Percentiles rank a stretch among this genome's conserved stretches.
Evolutionary conservation across 345 rosid genomes (phyloP).

Genomic region (Gossypium turneri): DNA sequence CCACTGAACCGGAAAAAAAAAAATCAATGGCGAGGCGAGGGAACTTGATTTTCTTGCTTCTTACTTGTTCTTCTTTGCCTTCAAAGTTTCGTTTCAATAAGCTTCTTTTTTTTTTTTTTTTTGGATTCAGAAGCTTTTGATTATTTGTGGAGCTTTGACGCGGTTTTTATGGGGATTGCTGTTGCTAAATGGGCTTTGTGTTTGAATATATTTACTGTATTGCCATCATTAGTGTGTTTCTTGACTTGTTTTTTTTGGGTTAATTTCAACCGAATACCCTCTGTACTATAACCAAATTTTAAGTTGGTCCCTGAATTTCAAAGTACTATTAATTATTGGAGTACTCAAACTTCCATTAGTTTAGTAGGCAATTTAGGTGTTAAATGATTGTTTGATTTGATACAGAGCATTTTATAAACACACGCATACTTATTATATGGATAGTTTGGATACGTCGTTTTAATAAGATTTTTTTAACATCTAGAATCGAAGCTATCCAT

Average conservation of each 20-base stretch:
- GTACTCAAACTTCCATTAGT: too few species aligned
- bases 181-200: conserved; percentile 14
- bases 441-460: too few species aligned
- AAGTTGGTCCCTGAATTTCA: too few species aligned
- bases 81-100: neutral
- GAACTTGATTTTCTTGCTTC: neutral
- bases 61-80: neutral
- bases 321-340: too few species aligned
- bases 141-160: neutral
- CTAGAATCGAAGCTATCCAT: too few species aligned
- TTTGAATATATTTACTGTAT: conserved; percentile 20
- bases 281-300: too few species aligned
- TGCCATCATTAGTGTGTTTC: conserved; percentile 20
- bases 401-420: too few species aligned
- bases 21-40: neutral
- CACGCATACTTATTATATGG: too few species aligned
- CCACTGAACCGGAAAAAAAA: neutral
- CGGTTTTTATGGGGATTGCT: conserved; percentile 9
- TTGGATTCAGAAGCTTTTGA: neutral
- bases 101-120: neutral
- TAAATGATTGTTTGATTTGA: too few species aligned
- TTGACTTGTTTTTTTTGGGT: neutral
- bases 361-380: too few species aligned
- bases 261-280: too few species aligned
- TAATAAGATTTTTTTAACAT: too few species aligned